Base-by-base conservation (phyloP, 768 basidiomycete species). In the Kwoniella botswanensis region DNA sequence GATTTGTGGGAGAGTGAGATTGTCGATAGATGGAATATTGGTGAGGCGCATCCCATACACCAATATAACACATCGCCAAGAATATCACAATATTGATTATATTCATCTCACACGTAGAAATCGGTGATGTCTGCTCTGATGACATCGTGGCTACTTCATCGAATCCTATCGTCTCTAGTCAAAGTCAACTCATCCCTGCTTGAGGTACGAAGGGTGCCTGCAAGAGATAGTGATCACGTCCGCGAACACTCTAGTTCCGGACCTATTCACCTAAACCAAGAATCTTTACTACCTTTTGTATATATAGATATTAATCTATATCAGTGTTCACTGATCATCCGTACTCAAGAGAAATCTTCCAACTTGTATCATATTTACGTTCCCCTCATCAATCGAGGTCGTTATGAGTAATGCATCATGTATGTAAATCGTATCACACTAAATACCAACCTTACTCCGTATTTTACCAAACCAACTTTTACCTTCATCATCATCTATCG, bases 1-100 rank as follows among this genome's bases (percentile, higher is more conserved):
- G 73, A 76, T 29, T 56, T 76, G 58, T 68, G 65, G 52, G 75
- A 76, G 43, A 60, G 50, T 53, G 75, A 76, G 12, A 74, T 76
- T 35, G 75, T 76, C 18, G 73, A 58, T 22, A 50, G 75, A 58
- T 76, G 75, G 75, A 74, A 76, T 50, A 18, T 44, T 7, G 75
- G 75, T 76, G 53, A 46, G 74, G 68, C 13, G 7, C 17, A 50
- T 50, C 4, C 3, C 46, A 15, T 50, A 50, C 4, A 35, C 35
- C 6, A 7, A 35, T 35, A 7, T 35, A 35, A 35, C 35, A 35
- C 35, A 35, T 35, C 35, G 35, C 35, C 35, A 6, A 6, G 35
- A 6, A 35, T 35, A 35, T 35, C 35, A 7, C 35, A 35, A 35
- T 35, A 35, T 35, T 35, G 35, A 35, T 35, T 7, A 35, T 35